Evolutionary conservation across 148 eudicot species (phyloP), one percentile per base, ranked within the genome.

Genomic region (Vaccinium corymbosum): DNA sequence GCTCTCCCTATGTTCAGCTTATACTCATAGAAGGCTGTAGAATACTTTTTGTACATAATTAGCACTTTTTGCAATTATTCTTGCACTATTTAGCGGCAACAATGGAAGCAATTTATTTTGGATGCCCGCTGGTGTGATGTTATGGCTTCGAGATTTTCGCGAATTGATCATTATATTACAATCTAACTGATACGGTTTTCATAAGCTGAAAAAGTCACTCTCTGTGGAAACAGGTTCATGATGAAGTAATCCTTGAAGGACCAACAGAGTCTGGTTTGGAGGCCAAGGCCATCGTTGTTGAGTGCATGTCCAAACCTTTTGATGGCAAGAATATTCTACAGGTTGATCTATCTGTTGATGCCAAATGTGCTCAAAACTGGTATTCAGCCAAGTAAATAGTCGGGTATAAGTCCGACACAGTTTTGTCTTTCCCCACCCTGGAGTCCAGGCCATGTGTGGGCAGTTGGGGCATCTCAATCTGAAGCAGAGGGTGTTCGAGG

Each of bases 301-400:
- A 94, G 6, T 97, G 98, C 90, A 95, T 97, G 98, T 86, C 98
- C 64, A 91, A 97, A 76, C 99, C 99, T 66, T 97, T 97, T 77
- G 57, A 90, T 11, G 98, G 98, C 53, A 89, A 80, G 85, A 97
- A 97, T 85, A 83, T 92, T 83, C 95, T 97, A 7, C 87, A 86
- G 27, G 98, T 95, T 48, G 98, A 87, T 42, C 90, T 97, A 16
- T 90, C 88, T 46, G 99, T 97, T 52, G 98, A 95, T 84, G 98
- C 98, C 78, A 95, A 97, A 62, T 95, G 91, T 86, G 98, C 94
- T 68, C 88, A 90, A 86, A 91, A 90, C 84, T 97, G 98, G 98
- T 97, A 97, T 80, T 88, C 94, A 76, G 98, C 98, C 86, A 97
- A 93, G 92, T 93, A 89, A 88, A 57, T 64, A 15, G 72, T 38